Evolutionary conservation across 176 grass and related monocot genomes (phyloP).

Genomic region (Oryza glaberrima): DNA sequence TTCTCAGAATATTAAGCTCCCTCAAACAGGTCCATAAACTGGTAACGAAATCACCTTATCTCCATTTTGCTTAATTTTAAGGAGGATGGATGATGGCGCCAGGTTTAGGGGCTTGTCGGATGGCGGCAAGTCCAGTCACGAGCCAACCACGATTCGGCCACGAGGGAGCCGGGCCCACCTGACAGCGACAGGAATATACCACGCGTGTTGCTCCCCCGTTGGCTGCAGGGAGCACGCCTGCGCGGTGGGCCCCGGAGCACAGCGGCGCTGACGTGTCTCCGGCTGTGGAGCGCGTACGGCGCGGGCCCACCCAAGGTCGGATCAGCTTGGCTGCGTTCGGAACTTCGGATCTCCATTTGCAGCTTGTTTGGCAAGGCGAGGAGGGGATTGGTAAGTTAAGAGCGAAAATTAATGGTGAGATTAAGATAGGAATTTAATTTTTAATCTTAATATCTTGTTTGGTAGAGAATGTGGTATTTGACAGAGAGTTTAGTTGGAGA

Average conservation of each 20-base stretch:
- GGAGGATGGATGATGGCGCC: not conserved
- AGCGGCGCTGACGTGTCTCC: not conserved
- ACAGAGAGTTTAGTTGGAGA: too few relatives aligned
- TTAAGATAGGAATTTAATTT: too few relatives aligned
- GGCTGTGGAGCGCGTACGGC: too few relatives aligned
- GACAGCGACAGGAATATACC: not conserved
- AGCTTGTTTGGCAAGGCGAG: too few relatives aligned
- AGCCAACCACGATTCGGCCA: not conserved
- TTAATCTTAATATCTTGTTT: too few relatives aligned
- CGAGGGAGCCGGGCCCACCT: not conserved
- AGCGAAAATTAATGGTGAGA: too few relatives aligned
- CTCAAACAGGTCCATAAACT: not conserved
- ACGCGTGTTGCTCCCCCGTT: slow-evolving; percentile 19
- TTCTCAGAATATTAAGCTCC: too few relatives aligned
- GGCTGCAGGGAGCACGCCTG: not conserved
- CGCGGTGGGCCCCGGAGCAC: not conserved
- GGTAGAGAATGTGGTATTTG: too few relatives aligned
- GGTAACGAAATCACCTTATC: not conserved
- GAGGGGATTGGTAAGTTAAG: too few relatives aligned
- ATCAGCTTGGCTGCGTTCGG: too few relatives aligned
- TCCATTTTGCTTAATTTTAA: not conserved
- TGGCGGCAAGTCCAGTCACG: not conserved
- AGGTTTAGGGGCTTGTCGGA: not conserved
- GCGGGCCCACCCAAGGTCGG: too few relatives aligned
- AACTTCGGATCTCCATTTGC: too few relatives aligned